These are phyloP conservation scores for Deinandra increscens DNA, from an alignment of 129 eudicot genomes.

Conservation along the genomic window DNA sequence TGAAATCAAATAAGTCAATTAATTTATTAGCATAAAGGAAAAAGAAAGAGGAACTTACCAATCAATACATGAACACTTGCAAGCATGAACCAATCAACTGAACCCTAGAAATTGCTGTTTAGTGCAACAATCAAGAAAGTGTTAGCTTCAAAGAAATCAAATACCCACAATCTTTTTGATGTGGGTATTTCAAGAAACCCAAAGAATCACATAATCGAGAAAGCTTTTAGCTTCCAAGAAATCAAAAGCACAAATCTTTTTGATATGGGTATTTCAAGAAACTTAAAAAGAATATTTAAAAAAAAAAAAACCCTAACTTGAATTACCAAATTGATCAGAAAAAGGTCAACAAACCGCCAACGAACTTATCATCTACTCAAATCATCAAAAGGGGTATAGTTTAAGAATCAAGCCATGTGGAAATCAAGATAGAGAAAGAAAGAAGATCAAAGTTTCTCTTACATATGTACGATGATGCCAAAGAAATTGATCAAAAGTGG, in stretches of 20 bases:
- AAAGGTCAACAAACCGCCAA: slow-evolving; percentile 38
- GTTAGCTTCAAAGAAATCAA: slow-evolving; percentile 1
- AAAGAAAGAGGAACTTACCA: slow-evolving; percentile 17
- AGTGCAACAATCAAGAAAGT: slow-evolving; percentile 7
- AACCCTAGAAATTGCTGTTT: slow-evolving; percentile 22
- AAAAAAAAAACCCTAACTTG: slow-evolving; percentile 1
- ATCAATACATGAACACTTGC: slow-evolving; percentile 19
- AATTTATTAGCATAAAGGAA: not conserved
- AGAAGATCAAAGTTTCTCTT: slow-evolving; percentile 16
- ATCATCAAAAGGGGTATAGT: slow-evolving; percentile 23
- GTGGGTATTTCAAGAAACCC: slow-evolving; percentile 25
- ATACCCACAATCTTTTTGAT: slow-evolving; percentile 22
- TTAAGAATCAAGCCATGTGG: slow-evolving; percentile 30
- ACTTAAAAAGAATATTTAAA: too few species aligned
- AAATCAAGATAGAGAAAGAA: slow-evolving; percentile 15
- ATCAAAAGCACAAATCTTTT: slow-evolving; percentile 6
- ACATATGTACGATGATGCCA: slow-evolving; percentile 22
- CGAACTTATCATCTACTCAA: slow-evolving; percentile 34
- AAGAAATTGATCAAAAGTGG: slow-evolving; percentile 18
- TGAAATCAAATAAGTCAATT: slow-evolving; percentile 15
- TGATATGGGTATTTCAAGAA: slow-evolving; percentile 19
- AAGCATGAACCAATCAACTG: slow-evolving; percentile 19
- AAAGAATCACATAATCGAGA: slow-evolving; percentile 17
- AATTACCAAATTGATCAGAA: slow-evolving; percentile 27
- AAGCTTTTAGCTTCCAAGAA: not conserved